Evolutionary conservation across 2,329 filamentous ascomycete genomes (phyloP), one percentile per base, ranked within the genome.

Genomic region (Nemania sp.): DNA sequence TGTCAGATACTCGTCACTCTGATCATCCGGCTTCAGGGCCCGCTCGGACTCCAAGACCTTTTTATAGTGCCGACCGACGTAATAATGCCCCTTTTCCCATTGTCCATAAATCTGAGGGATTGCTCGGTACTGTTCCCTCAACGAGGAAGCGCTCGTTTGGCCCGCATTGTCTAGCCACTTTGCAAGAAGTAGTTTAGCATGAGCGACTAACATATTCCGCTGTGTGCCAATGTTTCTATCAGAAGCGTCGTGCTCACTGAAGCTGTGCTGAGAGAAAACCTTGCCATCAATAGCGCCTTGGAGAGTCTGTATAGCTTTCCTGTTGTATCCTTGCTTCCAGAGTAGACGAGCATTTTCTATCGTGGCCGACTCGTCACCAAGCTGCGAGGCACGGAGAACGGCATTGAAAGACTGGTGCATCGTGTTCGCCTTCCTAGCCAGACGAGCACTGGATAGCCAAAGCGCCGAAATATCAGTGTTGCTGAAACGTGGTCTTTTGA

Each of bases 81-180:
- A 97, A 74, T 98, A 99, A 73, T 98, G 94, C 0, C 92, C 93
- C 75, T 97, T 98, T 73, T 99, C 95, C 93, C 94, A 99, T 53
- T 86, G 86, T 5, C 81, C 78, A 68, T 81, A 80, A 1, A 85
- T 87, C 71, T 84, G 87, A n/a, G 90, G 86, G 1, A 93, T 93
- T 66, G 90, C 85, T 64, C 92, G 89, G 69, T 97, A 99, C 71
- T 91, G 91, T 55, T 87, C 83, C 47, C 91, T 87, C 65, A 98
- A 83, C 3, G 90, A 87, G 46, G 87, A 84, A 3, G 91, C 90
- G 70, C 96, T 90, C 1, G 92, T 97, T 74, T 98, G 94, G 5
- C 95, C 95, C n/a, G 94, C 91, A 57, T 85, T 88, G 72, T 98
- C 96, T 29, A 97, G 87, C 96, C 96, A 99, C 74, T 97, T 98